phyloP scores from a whole-genome alignment of 1,284 basidiomycete species.

The Ustilago shanxiensis region DNA sequence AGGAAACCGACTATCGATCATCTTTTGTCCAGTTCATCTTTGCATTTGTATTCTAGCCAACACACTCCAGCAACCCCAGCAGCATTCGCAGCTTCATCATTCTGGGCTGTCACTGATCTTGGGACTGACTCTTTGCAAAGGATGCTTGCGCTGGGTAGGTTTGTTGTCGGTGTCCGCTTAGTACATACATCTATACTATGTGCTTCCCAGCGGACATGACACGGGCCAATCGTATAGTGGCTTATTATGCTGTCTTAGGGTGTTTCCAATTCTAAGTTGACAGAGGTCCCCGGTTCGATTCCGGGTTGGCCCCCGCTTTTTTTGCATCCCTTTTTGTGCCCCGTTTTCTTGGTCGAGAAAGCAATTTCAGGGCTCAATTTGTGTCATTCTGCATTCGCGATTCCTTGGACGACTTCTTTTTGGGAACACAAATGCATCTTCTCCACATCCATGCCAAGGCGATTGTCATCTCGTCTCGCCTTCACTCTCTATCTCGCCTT shows the following conservation, averaged over 20 bases:
- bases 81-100: not conserved
- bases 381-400: conserved; percentile 6
- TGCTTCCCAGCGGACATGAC: not conserved
- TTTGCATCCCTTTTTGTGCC: not conserved
- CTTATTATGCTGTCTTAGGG: conserved; percentile 63
- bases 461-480: not conserved
- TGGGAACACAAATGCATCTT: too few species aligned
- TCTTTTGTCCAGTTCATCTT: not conserved
- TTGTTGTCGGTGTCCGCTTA: too few species aligned
- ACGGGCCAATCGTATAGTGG: conserved; percentile 54
- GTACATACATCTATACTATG: not conserved
- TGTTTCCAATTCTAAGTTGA: conserved; percentile 34
- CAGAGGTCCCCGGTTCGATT: conserved; percentile 48
- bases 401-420: not conserved
- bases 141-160: too few species aligned
- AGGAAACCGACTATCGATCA: not conserved
- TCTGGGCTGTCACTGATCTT: not conserved
- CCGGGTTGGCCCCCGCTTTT: conserved; percentile 32
- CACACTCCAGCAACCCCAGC: not conserved
- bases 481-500: too few species aligned
- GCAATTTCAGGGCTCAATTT: not conserved
- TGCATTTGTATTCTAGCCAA: conserved; percentile 9
- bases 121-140: too few species aligned
- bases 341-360: not conserved
- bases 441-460: not conserved